Evolutionary conservation across 148 eudicot genomes (phyloP).

Genomic region (Camellia japonica): DNA sequence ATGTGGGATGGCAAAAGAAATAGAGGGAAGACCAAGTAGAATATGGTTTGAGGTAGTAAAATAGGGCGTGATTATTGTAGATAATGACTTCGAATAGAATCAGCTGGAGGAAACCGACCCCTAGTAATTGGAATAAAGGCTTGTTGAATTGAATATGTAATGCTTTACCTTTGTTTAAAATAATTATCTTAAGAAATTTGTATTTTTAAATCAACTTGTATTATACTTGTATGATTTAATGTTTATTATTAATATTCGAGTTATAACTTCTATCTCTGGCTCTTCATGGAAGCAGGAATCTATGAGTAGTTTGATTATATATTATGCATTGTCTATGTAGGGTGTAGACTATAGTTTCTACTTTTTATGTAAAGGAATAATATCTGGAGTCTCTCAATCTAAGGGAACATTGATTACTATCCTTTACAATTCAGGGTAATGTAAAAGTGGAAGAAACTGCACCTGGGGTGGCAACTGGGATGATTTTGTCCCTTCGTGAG

Average conservation of each 20-base stretch:
- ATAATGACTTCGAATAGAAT: too few relatives aligned
- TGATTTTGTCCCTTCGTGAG: constrained; percentile 95
- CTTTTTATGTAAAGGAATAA: neutral
- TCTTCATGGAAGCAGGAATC: neutral
- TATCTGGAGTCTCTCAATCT: neutral
- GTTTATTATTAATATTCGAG: neutral
- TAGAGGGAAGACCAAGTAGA: too few relatives aligned
- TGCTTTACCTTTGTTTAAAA: neutral
- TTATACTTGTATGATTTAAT: neutral
- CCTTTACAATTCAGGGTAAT: constrained; percentile 35
- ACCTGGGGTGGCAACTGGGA: constrained; percentile 96
- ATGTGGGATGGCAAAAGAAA: too few relatives aligned
- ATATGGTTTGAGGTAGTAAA: too few relatives aligned
- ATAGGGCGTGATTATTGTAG: too few relatives aligned
- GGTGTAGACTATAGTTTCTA: neutral
- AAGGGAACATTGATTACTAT: neutral
- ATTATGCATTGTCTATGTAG: neutral
- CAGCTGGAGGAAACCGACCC: too few relatives aligned
- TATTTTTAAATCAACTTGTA: neutral
- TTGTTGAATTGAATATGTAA: neutral
- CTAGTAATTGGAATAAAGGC: too few relatives aligned
- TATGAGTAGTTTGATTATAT: neutral
- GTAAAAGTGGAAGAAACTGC: constrained; percentile 84
- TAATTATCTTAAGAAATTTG: neutral
- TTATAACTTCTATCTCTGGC: neutral